Evolutionary conservation across 495 filamentous ascomycete species (phyloP).

Genomic region (Daldinia loculata): DNA sequence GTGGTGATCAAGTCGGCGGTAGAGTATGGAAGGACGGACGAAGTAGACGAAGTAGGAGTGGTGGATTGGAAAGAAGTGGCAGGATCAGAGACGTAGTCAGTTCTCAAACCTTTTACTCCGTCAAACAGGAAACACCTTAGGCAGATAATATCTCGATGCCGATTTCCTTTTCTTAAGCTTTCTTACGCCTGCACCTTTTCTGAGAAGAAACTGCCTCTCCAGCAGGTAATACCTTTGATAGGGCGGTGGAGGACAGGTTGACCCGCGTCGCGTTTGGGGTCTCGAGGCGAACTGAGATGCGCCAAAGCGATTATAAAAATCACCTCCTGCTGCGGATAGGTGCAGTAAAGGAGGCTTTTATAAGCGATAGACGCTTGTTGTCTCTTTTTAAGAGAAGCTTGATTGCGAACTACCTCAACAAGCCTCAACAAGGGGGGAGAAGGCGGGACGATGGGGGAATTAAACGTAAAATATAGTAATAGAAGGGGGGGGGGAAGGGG

Average conservation of each 20-base stretch:
- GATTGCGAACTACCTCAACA: slow-evolving; percentile 9
- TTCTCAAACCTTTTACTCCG: slow-evolving; percentile 49
- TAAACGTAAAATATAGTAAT: slow-evolving; percentile 1
- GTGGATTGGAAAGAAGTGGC: slow-evolving; percentile 37
- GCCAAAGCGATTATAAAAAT: not conserved
- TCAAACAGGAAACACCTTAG: slow-evolving; percentile 35
- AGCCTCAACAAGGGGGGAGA: not conserved
- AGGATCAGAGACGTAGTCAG: slow-evolving; percentile 44
- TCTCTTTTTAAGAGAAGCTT: slow-evolving; percentile 5
- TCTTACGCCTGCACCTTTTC: not conserved
- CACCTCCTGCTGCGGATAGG: slow-evolving; percentile 2
- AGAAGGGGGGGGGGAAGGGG: slow-evolving; percentile 2
- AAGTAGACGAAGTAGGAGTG: slow-evolving; percentile 15
- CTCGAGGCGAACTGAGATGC: slow-evolving; percentile 1
- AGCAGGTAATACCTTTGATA: slow-evolving; percentile 5
- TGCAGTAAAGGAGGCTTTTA: slow-evolving; percentile 22
- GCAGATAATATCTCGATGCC: slow-evolving; percentile 25
- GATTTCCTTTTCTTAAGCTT: slow-evolving; percentile 27
- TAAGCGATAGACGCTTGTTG: not conserved
- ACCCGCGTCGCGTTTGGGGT: slow-evolving; percentile 5
- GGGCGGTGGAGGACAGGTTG: slow-evolving; percentile 4
- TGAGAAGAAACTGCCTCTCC: slow-evolving; percentile 6
- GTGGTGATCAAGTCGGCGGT: slow-evolving; percentile 35
- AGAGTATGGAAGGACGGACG: slow-evolving; percentile 25
- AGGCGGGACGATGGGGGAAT: slow-evolving; percentile 3